A percentile compares a stretch with the other conserved stretches of the same genome.
These are phyloP conservation scores for Tillandsia leiboldiana DNA, from an alignment of 176 grass and related monocot genomes.

Conservation along the genomic window DNA sequence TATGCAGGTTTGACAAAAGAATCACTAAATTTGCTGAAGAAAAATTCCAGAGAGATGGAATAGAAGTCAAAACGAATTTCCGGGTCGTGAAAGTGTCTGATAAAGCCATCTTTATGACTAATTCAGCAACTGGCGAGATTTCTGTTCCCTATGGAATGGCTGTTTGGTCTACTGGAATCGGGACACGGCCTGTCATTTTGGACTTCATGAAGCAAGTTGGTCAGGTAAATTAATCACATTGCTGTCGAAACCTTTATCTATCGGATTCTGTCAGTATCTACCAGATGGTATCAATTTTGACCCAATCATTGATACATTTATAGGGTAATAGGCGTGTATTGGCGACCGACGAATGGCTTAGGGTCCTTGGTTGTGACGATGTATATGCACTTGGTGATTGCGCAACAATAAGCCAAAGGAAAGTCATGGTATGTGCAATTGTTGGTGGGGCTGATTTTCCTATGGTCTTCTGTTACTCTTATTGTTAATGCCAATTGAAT, in stretches of 20 bases:
- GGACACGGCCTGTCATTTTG: constrained; percentile 53
- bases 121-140: constrained; percentile 32
- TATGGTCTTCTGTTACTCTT: too few relatives aligned
- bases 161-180: constrained; percentile 85
- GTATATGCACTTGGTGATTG: constrained; percentile 73
- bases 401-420: constrained; percentile 68
- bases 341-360: constrained; percentile 77
- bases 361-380: constrained; percentile 46
- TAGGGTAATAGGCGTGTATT: constrained; percentile 46
- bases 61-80: constrained; percentile 65
- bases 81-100: constrained; percentile 72
- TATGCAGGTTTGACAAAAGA: constrained; percentile 75
- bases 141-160: constrained; percentile 88
- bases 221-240: constrained; percentile 40
- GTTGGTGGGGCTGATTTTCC: too few relatives aligned
- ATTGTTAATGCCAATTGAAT: too few relatives aligned
- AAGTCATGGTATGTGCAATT: constrained; percentile 54
- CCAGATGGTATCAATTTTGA: not conserved
- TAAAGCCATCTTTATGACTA: constrained; percentile 63
- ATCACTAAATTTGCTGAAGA: constrained; percentile 71
- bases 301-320: constrained; percentile 10
- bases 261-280: not conserved
- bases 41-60: constrained; percentile 84
- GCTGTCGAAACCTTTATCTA: not conserved
- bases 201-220: constrained; percentile 88